phyloP scores from a whole-genome alignment of 495 filamentous ascomycete species.

The Aspergillus conjunctus region DNA sequence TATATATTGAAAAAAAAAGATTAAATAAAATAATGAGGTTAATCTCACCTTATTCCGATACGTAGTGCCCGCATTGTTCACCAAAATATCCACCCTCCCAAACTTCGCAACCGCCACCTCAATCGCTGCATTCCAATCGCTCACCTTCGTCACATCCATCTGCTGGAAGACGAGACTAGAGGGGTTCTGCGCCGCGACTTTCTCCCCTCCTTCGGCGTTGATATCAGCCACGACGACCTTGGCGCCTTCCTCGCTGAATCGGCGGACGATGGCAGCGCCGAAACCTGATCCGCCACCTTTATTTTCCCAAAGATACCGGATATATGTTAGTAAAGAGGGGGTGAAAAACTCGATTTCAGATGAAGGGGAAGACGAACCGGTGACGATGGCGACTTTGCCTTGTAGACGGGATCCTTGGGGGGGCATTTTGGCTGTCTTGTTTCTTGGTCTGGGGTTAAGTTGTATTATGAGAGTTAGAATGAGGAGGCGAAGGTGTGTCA shows the following conservation, averaged over 20 bases:
- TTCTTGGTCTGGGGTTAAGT: not conserved
- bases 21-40: conserved; percentile 8
- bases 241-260: conserved; percentile 60
- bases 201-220: conserved; percentile 53
- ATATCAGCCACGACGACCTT: conserved; percentile 62
- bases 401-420: conserved; percentile 50
- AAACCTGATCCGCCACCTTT: conserved; percentile 59
- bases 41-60: conserved; percentile 63
- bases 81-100: conserved; percentile 57
- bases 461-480: no score
- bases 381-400: conserved; percentile 93
- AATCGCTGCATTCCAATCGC: conserved; percentile 53
- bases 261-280: conserved; percentile 57
- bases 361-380: conserved; percentile 52
- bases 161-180: conserved; percentile 46
- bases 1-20: not conserved
- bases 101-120: conserved; percentile 49
- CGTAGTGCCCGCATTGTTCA: conserved; percentile 73
- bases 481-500: no score
- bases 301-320: not conserved
- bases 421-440: conserved; percentile 20
- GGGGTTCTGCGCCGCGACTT: conserved; percentile 45
- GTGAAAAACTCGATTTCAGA: conserved; percentile 32
- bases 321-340: not conserved
- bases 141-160: conserved; percentile 53